phyloP scores from a whole-genome alignment of 2,329 filamentous ascomycete species.

The Apiospora rasikravindrae region DNA sequence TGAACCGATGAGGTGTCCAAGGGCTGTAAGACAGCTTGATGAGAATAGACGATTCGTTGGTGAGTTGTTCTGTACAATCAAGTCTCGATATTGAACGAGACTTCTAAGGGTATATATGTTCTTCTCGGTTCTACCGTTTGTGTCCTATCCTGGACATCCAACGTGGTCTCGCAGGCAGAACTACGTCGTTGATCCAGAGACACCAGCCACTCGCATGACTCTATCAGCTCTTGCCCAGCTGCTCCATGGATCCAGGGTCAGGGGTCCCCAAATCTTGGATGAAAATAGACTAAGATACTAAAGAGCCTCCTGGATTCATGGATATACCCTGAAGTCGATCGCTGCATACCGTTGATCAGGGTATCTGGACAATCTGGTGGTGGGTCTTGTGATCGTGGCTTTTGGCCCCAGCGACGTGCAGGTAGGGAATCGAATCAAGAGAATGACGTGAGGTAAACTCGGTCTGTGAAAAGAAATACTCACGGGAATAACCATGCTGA shows the following conservation, averaged over 20 bases:
- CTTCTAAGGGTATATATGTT: background rate
- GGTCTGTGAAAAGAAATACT: slow-evolving; percentile 9
- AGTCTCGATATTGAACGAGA: background rate
- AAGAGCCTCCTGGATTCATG: background rate
- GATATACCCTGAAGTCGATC: slow-evolving; percentile 18
- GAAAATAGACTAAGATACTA: background rate
- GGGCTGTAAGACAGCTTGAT: background rate
- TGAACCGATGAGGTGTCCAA: background rate
- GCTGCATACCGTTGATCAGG: background rate
- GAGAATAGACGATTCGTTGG: background rate
- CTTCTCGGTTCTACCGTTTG: no score
- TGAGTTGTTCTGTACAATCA: background rate
- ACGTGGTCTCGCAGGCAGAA: background rate
- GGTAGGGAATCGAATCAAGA: background rate
- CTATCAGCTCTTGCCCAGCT: slow-evolving; percentile 1
- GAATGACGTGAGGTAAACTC: background rate
- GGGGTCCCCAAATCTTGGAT: background rate
- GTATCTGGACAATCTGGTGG: slow-evolving; percentile 1
- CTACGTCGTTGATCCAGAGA: slow-evolving; percentile 2
- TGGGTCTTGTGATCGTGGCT: background rate
- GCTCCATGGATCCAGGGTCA: background rate
- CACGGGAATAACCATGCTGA: background rate
- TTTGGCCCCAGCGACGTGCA: background rate
- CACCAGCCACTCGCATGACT: background rate
- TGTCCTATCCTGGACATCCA: background rate